A percentile compares a stretch with the other conserved stretches of the same genome.
Conservation (phyloP, 768 basidiomycete species). For the Russula brevipes region DNA sequence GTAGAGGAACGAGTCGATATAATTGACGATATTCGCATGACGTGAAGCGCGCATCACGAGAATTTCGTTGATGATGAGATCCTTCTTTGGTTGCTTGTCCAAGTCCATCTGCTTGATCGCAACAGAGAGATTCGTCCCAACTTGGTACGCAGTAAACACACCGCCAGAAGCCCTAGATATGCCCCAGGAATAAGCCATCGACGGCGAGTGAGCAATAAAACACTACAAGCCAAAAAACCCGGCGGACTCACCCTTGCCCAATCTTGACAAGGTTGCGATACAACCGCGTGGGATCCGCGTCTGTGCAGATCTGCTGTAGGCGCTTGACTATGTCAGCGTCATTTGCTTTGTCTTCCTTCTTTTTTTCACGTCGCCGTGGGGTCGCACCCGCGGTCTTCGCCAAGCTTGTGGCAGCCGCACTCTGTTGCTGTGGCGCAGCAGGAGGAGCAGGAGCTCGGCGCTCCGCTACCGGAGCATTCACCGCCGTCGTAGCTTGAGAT, state of each 20-base stretch:
- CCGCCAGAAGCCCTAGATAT: constrained; percentile 82
- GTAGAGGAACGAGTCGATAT: constrained; percentile 96
- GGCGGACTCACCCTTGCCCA: constrained; percentile 79
- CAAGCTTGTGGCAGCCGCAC: constrained; percentile 58
- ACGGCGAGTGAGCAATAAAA: constrained; percentile 16
- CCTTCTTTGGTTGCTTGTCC: constrained; percentile 99
- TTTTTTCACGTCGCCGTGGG: constrained; percentile 81
- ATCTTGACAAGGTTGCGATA: constrained; percentile 95
- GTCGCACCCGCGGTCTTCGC: constrained; percentile 74
- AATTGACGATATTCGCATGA: constrained; percentile 99
- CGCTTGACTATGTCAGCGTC: constrained; percentile 89
- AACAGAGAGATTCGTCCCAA: constrained; percentile 88
- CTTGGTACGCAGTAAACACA: constrained; percentile 97
- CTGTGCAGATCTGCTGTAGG: constrained; percentile 91
- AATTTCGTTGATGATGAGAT: constrained; percentile 99
- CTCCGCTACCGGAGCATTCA: constrained; percentile 4
- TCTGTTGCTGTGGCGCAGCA: constrained; percentile 46
- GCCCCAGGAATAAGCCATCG: constrained; percentile 12
- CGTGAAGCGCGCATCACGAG: constrained; percentile 98
- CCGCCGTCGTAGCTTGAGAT: neutral
- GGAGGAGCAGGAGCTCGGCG: constrained; percentile 35
- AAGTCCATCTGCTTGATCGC: constrained; percentile 99
- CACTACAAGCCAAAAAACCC: neutral
- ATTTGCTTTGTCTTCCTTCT: constrained; percentile 69
- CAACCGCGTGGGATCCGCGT: constrained; percentile 91